Base-by-base conservation (phyloP, 768 basidiomycete species). In the Pulveroboletus sp. region DNA sequence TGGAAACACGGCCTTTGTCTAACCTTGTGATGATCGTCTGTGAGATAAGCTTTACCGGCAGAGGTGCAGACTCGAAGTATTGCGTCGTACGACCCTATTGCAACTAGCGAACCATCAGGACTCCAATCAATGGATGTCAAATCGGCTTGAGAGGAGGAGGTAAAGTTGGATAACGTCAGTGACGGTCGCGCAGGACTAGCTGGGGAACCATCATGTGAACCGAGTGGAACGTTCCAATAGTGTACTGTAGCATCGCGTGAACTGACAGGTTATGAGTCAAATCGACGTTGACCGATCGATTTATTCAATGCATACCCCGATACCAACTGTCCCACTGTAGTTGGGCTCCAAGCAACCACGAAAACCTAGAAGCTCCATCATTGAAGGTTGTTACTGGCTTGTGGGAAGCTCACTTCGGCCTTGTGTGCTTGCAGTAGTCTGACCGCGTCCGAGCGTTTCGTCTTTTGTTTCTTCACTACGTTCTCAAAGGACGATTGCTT, bases 111-210 rank as follows among this genome's bases (percentile, higher is more conserved):
- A 15, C 90, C 90, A 47, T 87, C 83, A 5, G 70, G 63, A 56
- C 80, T 89, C 89, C 89, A 93, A 59, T 86, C 80, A 40, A 93
- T 59, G 36, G 82, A 82, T 14, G 89, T 91, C 49, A 90, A 67
- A 64, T 93, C 89, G 9, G 70, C 70, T 43, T 79, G 78, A 30
- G 72, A 63, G 24, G 72, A 62, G 53, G 71, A 69, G 36, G 76
- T 69, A 18, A 80, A 73, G 56, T 81, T 76, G 40, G 78, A 71
- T 33, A 88, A 58, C 18, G 73, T 71, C 37, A 69, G 42, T 10
- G 73, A 68, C 6, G 78, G 74, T 12, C 69, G 70, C 15, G 51
- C 57, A 46, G 14, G 52, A 49, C 41, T 63, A 15, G 49, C 43
- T 6, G 39, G 30, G 6, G 59, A 48, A 8, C 47, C 50, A 14